Evolutionary conservation across 2,329 filamentous ascomycete genomes (phyloP), one percentile per base, ranked within the genome.

Genomic region (Epichloe sp.): DNA sequence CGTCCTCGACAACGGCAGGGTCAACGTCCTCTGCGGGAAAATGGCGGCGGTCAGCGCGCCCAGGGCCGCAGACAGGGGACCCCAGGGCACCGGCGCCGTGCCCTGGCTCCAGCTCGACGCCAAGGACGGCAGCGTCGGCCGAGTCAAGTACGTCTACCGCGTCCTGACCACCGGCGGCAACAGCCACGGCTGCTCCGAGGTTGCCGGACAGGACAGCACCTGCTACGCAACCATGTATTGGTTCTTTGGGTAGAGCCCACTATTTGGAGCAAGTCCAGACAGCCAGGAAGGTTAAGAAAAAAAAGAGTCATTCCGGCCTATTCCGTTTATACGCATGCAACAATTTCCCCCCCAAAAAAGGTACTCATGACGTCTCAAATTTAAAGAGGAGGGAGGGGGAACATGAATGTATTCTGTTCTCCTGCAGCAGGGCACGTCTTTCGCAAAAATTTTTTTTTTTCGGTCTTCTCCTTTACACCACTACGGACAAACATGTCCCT

Each of bases 201-300:
- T 63, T 2, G 65, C 65, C n/a, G 68, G 71, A 42, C 54, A 59
- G 17, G 70, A 75, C 58, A 80, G 76, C 62, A 72, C 78, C 26
- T 70, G 72, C 3, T 82, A 82, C 61, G 59, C 76, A 1, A 68
- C 78, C n/a, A 71, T 69, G 56, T 82, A 82, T 66, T 81, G 77
- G 77, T 72, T 80, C 60, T 81, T 71, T 14, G 23, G 23, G 23
- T 26, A 26, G 23, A 23, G 5, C 23, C 23, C 5, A 6, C 6
- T 23, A 5, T 23, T 21, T 23, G 4, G 21, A 23, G 4, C 21
- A 23, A 23, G 21, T 23, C 21, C 21, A 23, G 21, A 23, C 21
- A 23, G 21, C 21, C 21, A 23, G 21, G 21, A 21, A n/a, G n/a
- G n/a, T n/a, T n/a, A n/a, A n/a, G n/a, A n/a, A n/a, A n/a, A n/a